Base-by-base conservation (phyloP, 225 moss, liverwort and hornwort species). In the Sphagnum contortum region DNA sequence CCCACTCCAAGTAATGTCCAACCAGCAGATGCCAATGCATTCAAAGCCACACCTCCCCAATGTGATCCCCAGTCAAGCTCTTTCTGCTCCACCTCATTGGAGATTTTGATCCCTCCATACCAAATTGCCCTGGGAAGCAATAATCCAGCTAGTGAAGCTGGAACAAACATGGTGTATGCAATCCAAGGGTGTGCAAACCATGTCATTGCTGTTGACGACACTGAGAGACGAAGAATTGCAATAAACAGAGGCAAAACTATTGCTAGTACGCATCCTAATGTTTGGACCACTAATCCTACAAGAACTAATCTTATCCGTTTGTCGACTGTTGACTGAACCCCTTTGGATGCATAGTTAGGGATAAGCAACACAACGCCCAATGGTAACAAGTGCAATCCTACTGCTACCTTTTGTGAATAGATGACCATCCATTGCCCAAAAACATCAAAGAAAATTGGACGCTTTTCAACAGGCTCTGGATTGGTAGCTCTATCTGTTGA, bases 131-230 rank as follows among this genome's bases (percentile, higher is more conserved):
- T 83, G 48, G 96, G 96, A 57, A 91, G 70, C 52, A 98, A 64
- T 54, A 90, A 74, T 52, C 96, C 96, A 51, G 79, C 96, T 64
- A 91, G 60, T 60, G 90, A 82, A 57, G 88, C 76, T 3, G 96
- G 96, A 10, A 83, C 81, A 69, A 92, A 92, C 87, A 98, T 84
- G 69, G 76, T 76, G 60, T 90, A 80, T 10, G 92, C 88, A 62
- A 98, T 89, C 96, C 92, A 98, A 6, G 88, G 92, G 66, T 82
- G 78, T 10, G 92, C 84, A 77, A 98, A 98, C 95, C 96, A 98
- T 5, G 96, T 89, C 68, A 98, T 71, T 59, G 96, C 96, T 51
- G 88, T 75, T 59, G 76, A 89, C 13, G 92, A 88, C 10, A 84
- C 85, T 9, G 87, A 82, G 68, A 98, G 82, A 55, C 89, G 88